Percentiles rank a stretch among this genome's conserved stretches.
Evolutionary conservation across 768 basidiomycete species (phyloP).

Genomic region (Fibroporia radiculosa): DNA sequence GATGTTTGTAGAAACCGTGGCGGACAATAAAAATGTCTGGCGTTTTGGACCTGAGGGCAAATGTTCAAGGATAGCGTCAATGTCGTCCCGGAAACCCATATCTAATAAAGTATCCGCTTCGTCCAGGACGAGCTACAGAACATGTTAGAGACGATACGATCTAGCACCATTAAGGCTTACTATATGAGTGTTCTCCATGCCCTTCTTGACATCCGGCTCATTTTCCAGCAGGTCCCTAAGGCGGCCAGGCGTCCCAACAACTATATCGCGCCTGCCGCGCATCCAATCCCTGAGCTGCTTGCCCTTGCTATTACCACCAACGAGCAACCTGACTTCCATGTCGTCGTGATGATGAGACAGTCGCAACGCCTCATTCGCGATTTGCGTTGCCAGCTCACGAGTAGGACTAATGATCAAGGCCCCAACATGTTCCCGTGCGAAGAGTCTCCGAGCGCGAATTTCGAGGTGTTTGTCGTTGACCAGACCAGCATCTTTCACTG

Average conservation of each 20-base stretch:
- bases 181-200: slow-evolving; percentile 46
- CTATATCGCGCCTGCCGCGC: slow-evolving; percentile 61
- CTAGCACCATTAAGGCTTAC: slow-evolving; percentile 32
- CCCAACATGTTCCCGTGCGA: slow-evolving; percentile 48
- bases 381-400: slow-evolving; percentile 84
- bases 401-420: slow-evolving; percentile 84
- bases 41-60: slow-evolving; percentile 58
- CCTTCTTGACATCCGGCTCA: slow-evolving; percentile 46
- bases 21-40: slow-evolving; percentile 91
- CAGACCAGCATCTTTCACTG: slow-evolving; percentile 35
- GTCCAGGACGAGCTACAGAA: slow-evolving; percentile 72
- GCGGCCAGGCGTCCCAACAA: slow-evolving; percentile 88
- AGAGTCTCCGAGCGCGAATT: slow-evolving; percentile 25
- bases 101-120: slow-evolving; percentile 89
- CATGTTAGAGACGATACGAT: slow-evolving; percentile 1
- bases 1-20: slow-evolving; percentile 71
- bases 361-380: slow-evolving; percentile 73
- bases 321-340: slow-evolving; percentile 65
- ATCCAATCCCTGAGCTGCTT: slow-evolving; percentile 64
- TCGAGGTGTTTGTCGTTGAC: slow-evolving; percentile 23
- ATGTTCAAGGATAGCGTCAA: slow-evolving; percentile 58
- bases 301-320: slow-evolving; percentile 66
- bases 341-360: slow-evolving; percentile 53
- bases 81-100: slow-evolving; percentile 87
- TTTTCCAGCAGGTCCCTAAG: slow-evolving; percentile 63